Evolutionary conservation across 2,329 filamentous ascomycete species (phyloP).

Genomic region (Fusarium illudens): DNA sequence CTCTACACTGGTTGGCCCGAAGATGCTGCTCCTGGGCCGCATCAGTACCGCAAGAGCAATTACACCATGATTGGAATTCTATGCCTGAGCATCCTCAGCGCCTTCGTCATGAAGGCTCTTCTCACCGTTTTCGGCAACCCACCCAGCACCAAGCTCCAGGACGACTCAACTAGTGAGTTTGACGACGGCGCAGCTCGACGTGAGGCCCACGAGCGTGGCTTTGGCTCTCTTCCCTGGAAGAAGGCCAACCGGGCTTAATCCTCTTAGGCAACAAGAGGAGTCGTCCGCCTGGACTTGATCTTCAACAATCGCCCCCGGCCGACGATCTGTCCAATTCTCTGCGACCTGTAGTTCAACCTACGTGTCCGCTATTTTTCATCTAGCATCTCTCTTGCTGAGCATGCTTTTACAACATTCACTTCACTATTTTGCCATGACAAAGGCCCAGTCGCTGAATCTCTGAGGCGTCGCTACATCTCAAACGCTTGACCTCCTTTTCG

Average conservation of each 20-base stretch:
- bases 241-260: conserved; percentile 41
- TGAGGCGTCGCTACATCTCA: background rate
- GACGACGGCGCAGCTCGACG: conserved; percentile 69
- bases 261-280: conserved; percentile 12
- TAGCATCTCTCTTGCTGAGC: conserved; percentile 1
- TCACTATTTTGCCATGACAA: conserved; percentile 9
- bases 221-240: conserved; percentile 53
- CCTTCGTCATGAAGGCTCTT: conserved; percentile 72
- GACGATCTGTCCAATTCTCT: conserved; percentile 16
- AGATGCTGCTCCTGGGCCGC: conserved; percentile 72
- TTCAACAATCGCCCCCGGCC: conserved; percentile 43
- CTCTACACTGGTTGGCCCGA: conserved; percentile 87
- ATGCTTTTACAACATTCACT: conserved; percentile 25
- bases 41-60: conserved; percentile 84
- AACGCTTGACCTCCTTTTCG: background rate
- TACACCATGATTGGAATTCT: conserved; percentile 89
- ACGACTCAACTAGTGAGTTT: conserved; percentile 55
- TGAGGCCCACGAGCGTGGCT: conserved; percentile 66
- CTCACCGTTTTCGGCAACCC: conserved; percentile 67
- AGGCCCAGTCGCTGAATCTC: background rate
- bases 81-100: conserved; percentile 77
- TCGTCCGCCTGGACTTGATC: conserved; percentile 26
- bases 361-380: conserved; percentile 31
- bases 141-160: conserved; percentile 56
- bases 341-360: conserved; percentile 51